Evolutionary conservation across 306 rosid species (phyloP).

Genomic region (Cucumis cinereus): DNA sequence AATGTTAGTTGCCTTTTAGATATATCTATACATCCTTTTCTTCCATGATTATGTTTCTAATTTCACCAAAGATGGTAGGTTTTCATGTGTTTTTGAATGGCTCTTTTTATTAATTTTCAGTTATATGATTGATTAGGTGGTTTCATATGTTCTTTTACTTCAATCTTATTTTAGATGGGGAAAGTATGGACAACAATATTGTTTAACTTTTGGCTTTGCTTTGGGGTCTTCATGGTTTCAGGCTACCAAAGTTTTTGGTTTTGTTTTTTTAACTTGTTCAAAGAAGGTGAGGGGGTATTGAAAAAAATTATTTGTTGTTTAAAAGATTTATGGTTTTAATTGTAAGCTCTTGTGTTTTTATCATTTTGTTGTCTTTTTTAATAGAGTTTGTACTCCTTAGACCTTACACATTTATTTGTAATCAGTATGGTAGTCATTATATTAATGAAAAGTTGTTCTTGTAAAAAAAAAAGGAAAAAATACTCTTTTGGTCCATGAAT

Average conservation of each 20-base stretch:
- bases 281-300: not conserved
- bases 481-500: no score
- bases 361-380: no score
- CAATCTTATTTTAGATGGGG: not conserved
- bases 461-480: no score
- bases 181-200: not conserved
- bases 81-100: not conserved
- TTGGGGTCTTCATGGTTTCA: no score
- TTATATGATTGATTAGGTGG: not conserved
- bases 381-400: no score
- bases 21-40: not conserved
- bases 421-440: no score
- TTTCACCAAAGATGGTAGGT: not conserved
- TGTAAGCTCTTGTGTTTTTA: no score
- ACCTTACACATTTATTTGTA: no score
- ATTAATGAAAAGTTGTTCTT: no score
- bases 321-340: not conserved
- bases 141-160: not conserved
- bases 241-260: no score
- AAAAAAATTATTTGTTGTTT: no score
- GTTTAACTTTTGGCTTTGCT: not conserved
- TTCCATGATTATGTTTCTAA: not conserved
- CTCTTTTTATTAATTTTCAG: not conserved
- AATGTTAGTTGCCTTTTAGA: not conserved
- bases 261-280: not conserved